Evolutionary conservation across 1,284 basidiomycete species (phyloP).

Genomic region (Ganoderma lucidum): DNA sequence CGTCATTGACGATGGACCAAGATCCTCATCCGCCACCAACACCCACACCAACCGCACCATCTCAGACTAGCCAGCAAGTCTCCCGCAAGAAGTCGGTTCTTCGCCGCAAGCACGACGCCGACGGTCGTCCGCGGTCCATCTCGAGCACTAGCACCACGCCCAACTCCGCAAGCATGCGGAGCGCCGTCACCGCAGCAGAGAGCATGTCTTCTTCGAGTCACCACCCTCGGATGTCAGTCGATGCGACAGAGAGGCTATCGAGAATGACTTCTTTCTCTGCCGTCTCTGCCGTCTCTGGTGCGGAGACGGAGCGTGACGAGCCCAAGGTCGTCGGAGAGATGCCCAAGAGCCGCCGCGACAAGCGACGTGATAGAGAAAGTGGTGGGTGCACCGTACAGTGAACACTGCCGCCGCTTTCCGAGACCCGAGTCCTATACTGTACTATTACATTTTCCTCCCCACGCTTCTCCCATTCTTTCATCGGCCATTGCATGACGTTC

Average conservation of each 20-base stretch:
- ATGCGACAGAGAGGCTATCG: slow-evolving; percentile 39
- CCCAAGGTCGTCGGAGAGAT: slow-evolving; percentile 29
- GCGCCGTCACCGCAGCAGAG: slow-evolving; percentile 43
- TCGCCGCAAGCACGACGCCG: slow-evolving; percentile 35
- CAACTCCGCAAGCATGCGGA: slow-evolving; percentile 45
- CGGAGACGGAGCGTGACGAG: slow-evolving; percentile 38
- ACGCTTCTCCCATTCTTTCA: slow-evolving; percentile 3
- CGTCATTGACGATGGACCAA: slow-evolving; percentile 45
- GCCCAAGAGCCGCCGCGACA: slow-evolving; percentile 31
- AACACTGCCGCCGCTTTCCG: slow-evolving; percentile 11
- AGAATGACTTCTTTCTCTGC: slow-evolving; percentile 43
- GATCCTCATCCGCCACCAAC: slow-evolving; percentile 31
- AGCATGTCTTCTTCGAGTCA: slow-evolving; percentile 42
- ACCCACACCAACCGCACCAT: slow-evolving; percentile 31
- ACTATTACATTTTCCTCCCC: neutral
- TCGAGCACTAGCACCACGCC: slow-evolving; percentile 41
- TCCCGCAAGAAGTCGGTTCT: slow-evolving; percentile 44
- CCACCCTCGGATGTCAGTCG: slow-evolving; percentile 29
- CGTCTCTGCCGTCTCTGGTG: slow-evolving; percentile 36
- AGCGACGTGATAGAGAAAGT: slow-evolving; percentile 35
- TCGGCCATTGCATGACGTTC: slow-evolving; percentile 6
- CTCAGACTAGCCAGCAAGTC: slow-evolving; percentile 31
- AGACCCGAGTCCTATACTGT: slow-evolving; percentile 6
- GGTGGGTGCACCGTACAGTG: slow-evolving; percentile 36
- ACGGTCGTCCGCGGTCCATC: slow-evolving; percentile 41